A percentile compares a stretch with the other conserved stretches of the same genome.
Evolutionary conservation across 352 stramenopile genomes (phyloP).

Genomic region (Peronospora belbahrii): DNA sequence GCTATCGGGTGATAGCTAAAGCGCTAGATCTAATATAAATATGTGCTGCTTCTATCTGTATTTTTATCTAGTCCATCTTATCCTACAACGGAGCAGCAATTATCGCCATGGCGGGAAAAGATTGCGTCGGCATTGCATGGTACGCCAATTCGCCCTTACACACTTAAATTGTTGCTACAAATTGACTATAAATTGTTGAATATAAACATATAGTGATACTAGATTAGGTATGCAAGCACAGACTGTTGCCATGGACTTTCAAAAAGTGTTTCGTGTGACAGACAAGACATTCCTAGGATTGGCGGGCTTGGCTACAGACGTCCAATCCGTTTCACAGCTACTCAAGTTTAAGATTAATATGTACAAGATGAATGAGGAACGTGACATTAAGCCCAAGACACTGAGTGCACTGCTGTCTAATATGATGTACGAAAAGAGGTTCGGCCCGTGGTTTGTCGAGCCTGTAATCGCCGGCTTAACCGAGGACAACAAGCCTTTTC

Average conservation of each 20-base stretch:
- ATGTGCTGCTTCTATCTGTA: too few species aligned
- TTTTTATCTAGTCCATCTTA: slow-evolving; percentile 84
- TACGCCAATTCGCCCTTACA: slow-evolving; percentile 19
- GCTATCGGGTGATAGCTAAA: too few species aligned
- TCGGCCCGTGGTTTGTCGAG: slow-evolving; percentile 98
- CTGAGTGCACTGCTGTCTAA: slow-evolving; percentile 93
- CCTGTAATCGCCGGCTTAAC: slow-evolving; percentile 96
- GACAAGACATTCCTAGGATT: slow-evolving; percentile 95
- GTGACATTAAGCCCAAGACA: slow-evolving; percentile 96
- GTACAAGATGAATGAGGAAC: slow-evolving; percentile 98
- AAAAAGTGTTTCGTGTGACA: slow-evolving; percentile 98
- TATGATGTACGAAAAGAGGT: slow-evolving; percentile 98
- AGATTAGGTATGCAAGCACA: slow-evolving; percentile 94
- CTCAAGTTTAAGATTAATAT: slow-evolving; percentile 94
- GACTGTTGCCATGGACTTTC: slow-evolving; percentile 96
- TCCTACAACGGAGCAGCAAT: slow-evolving; percentile 99
- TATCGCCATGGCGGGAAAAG: slow-evolving; percentile 98
- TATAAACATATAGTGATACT: slow-evolving; percentile 78
- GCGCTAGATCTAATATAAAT: too few species aligned
- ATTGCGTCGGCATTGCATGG: slow-evolving; percentile 98
- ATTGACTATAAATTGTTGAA: neutral
- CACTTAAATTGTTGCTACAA: neutral
- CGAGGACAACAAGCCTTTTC: slow-evolving; percentile 93
- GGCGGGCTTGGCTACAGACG: slow-evolving; percentile 96
- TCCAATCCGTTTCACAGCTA: slow-evolving; percentile 95